Conservation (phyloP, 1,284 basidiomycete genomes). For the Paramarasmius palmivorus region DNA sequence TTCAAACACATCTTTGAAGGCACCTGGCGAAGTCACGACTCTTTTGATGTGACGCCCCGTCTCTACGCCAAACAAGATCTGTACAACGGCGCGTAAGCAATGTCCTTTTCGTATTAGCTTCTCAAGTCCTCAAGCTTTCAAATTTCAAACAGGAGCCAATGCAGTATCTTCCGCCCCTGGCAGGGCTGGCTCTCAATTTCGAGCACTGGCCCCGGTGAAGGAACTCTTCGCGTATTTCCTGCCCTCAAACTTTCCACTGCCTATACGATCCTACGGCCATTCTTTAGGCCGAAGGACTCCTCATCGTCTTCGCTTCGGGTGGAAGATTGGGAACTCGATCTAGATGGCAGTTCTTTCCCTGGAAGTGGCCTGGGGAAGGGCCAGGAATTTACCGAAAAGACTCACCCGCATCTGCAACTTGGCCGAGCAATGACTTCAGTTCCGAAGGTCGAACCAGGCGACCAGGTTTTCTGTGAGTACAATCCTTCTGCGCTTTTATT, state of each 20-base stretch:
- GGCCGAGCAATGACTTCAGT: slow-evolving; percentile 53
- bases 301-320: slow-evolving; percentile 23
- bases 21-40: slow-evolving; percentile 60
- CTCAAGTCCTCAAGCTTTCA: not conserved
- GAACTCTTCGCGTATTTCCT: slow-evolving; percentile 58
- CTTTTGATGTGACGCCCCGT: slow-evolving; percentile 54
- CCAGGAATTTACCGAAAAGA: slow-evolving; percentile 61
- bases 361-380: slow-evolving; percentile 60
- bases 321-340: slow-evolving; percentile 65
- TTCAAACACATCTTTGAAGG: slow-evolving; percentile 56
- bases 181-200: slow-evolving; percentile 70
- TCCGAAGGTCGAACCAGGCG: slow-evolving; percentile 64
- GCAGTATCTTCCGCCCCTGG: slow-evolving; percentile 74
- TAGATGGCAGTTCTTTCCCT: slow-evolving; percentile 60
- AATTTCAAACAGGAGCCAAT: slow-evolving; percentile 35
- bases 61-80: slow-evolving; percentile 57
- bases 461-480: slow-evolving; percentile 56
- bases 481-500: no score
- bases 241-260: slow-evolving; percentile 42
- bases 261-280: slow-evolving; percentile 36
- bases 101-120: not conserved
- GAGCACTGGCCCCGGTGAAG: slow-evolving; percentile 61
- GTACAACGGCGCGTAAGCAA: slow-evolving; percentile 50
- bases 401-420: slow-evolving; percentile 74
- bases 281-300: not conserved